phyloP scores from a whole-genome alignment of 2,329 filamentous ascomycete species.

The Pseudogymnoascus sp. region DNA sequence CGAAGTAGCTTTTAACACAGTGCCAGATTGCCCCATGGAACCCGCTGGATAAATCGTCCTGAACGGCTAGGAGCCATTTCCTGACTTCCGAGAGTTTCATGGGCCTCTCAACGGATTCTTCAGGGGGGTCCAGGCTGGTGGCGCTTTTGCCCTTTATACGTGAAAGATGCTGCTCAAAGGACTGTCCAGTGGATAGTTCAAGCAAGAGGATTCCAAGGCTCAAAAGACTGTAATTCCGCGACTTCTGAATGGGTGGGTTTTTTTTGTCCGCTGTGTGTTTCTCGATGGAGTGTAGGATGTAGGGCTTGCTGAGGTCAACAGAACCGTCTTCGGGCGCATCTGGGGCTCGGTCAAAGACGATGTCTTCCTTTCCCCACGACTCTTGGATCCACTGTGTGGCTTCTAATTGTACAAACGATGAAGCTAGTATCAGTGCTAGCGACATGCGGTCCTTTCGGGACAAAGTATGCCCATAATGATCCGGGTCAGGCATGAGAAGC shows the following conservation, averaged over 20 bases:
- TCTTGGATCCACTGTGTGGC: constrained; percentile 5
- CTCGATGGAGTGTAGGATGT: not conserved
- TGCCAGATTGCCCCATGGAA: not conserved
- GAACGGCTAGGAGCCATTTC: not conserved
- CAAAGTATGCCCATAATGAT: not conserved
- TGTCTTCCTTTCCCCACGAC: not conserved
- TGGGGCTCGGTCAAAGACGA: not conserved
- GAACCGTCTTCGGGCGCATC: not conserved
- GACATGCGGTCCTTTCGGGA: constrained; percentile 1
- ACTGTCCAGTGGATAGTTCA: not conserved
- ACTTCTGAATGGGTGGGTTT: not conserved
- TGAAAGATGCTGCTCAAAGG: not conserved
- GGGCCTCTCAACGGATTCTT: not conserved
- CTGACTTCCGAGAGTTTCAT: not conserved
- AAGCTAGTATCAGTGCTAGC: not conserved
- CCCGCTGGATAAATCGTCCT: not conserved
- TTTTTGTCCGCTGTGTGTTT: not conserved
- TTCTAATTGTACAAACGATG: not conserved
- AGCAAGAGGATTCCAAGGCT: constrained; percentile 1
- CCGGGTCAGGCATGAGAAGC: not conserved
- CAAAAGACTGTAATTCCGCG: not conserved
- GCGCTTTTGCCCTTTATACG: not conserved
- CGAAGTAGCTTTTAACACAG: not conserved
- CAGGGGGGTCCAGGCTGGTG: not conserved
- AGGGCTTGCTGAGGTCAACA: not conserved